Percentiles rank a stretch among this genome's conserved stretches.
Evolutionary conservation across 2,329 filamentous ascomycete species (phyloP).

Genomic region (Ophiosphaerella korrae): DNA sequence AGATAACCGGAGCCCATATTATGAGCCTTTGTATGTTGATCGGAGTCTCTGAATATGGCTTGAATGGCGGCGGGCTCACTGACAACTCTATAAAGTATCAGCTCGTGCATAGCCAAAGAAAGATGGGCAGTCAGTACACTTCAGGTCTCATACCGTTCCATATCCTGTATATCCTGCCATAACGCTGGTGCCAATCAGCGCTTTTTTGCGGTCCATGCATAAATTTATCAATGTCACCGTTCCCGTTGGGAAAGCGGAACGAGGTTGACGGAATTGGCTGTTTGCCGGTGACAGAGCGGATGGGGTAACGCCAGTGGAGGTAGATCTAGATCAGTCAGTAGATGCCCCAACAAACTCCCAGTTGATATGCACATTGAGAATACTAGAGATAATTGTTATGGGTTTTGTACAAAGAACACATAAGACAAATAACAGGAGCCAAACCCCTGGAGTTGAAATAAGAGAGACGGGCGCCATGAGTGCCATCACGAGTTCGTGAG

Average conservation of each 20-base stretch:
- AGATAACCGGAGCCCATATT: slow-evolving; percentile 50
- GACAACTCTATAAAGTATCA: not conserved
- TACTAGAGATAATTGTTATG: not conserved
- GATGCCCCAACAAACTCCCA: no score
- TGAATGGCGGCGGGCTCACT: slow-evolving; percentile 21
- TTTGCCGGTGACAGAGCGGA: not conserved
- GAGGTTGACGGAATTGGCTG: slow-evolving; percentile 22
- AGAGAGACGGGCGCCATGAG: no score
- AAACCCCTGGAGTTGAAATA: no score
- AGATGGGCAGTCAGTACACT: no score
- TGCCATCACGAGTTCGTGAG: no score
- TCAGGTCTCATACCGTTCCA: slow-evolving; percentile 46
- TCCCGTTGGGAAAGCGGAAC: slow-evolving; percentile 18
- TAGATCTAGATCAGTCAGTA: not conserved
- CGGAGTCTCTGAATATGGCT: slow-evolving; percentile 50
- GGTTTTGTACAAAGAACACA: no score
- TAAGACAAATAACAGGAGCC: no score
- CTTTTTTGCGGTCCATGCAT: slow-evolving; percentile 41
- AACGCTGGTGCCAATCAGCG: slow-evolving; percentile 37
- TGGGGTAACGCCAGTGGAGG: not conserved
- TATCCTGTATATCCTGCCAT: slow-evolving; percentile 45
- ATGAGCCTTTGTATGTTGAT: slow-evolving; percentile 49
- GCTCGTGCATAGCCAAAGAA: slow-evolving; percentile 13
- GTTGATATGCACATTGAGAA: not conserved
- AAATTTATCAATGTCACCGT: slow-evolving; percentile 49